phyloP scores from a whole-genome alignment of 2,329 filamentous ascomycete species.

The Aquanectria penicillioides region DNA sequence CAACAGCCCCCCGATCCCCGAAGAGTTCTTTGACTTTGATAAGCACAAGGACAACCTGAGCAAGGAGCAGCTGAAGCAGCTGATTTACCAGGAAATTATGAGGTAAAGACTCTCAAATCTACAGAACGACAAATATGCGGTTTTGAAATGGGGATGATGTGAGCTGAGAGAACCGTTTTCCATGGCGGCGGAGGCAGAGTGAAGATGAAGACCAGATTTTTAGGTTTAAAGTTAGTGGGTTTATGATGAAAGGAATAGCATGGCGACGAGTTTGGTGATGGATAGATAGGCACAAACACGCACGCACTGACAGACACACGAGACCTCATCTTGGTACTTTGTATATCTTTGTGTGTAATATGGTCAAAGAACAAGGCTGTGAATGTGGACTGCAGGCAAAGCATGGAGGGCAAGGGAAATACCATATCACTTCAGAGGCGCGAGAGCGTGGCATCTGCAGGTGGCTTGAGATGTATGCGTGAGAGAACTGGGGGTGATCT shows the following conservation, averaged over 20 bases:
- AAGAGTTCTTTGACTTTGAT: slow-evolving; percentile 99
- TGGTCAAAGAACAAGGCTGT: slow-evolving; percentile 15
- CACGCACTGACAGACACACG: slow-evolving; percentile 25
- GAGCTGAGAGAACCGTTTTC: neutral
- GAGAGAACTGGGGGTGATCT: neutral
- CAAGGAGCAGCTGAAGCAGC: slow-evolving; percentile 96
- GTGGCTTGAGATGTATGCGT: too few species aligned
- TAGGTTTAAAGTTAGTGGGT: slow-evolving; percentile 17
- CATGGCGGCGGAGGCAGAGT: slow-evolving; percentile 7
- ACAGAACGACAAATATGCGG: neutral
- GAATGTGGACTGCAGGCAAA: slow-evolving; percentile 1
- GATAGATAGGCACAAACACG: slow-evolving; percentile 34
- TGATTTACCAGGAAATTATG: slow-evolving; percentile 98
- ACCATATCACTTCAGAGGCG: slow-evolving; percentile 5
- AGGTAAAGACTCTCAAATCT: slow-evolving; percentile 50
- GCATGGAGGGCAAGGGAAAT: slow-evolving; percentile 9
- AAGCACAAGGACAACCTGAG: slow-evolving; percentile 99
- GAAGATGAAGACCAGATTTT: slow-evolving; percentile 13
- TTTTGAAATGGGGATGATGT: neutral
- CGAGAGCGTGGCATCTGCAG: neutral
- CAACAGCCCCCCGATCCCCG: slow-evolving; percentile 96
- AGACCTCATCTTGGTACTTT: slow-evolving; percentile 15
- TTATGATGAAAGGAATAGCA: slow-evolving; percentile 19
- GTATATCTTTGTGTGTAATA: slow-evolving; percentile 18
- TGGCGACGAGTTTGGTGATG: slow-evolving; percentile 30